Evolutionary conservation across 2,329 filamentous ascomycete species (phyloP).

Genomic region (Claviceps arundinis): DNA sequence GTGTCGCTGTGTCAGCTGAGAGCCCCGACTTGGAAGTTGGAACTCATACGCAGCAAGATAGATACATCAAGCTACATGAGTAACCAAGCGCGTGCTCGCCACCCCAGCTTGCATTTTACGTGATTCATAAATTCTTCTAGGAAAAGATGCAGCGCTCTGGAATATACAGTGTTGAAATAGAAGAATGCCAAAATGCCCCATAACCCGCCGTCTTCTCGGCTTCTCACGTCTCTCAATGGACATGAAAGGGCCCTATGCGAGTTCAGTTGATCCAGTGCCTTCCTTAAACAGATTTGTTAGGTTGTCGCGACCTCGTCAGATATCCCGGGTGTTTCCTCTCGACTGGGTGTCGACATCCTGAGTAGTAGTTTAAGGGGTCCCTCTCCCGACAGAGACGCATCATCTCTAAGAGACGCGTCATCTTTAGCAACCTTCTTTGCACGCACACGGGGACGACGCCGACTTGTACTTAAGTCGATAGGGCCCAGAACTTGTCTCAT

Average conservation of each 20-base stretch:
- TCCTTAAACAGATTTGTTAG: neutral
- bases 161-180: too few relatives aligned
- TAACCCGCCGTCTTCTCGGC: too few relatives aligned
- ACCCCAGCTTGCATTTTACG: too few relatives aligned
- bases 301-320: neutral
- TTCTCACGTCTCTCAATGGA: neutral
- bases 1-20: too few relatives aligned
- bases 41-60: too few relatives aligned
- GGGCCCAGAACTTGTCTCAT: slow-evolving; percentile 2
- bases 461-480: slow-evolving; percentile 4
- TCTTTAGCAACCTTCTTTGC: too few relatives aligned
- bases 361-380: neutral
- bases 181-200: neutral
- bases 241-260: neutral
- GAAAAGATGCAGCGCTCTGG: too few relatives aligned
- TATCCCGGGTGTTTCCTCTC: neutral
- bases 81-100: too few relatives aligned
- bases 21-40: too few relatives aligned
- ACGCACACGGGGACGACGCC: neutral
- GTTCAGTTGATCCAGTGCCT: neutral
- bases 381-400: neutral
- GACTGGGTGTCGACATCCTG: neutral
- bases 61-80: too few relatives aligned
- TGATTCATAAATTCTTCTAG: too few relatives aligned
- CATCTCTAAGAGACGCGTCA: too few relatives aligned